A percentile compares a stretch with the other conserved stretches of the same genome.
Evolutionary conservation across 2,329 filamentous ascomycete genomes (phyloP).

Genomic region (Aspergillus carbonarius): DNA sequence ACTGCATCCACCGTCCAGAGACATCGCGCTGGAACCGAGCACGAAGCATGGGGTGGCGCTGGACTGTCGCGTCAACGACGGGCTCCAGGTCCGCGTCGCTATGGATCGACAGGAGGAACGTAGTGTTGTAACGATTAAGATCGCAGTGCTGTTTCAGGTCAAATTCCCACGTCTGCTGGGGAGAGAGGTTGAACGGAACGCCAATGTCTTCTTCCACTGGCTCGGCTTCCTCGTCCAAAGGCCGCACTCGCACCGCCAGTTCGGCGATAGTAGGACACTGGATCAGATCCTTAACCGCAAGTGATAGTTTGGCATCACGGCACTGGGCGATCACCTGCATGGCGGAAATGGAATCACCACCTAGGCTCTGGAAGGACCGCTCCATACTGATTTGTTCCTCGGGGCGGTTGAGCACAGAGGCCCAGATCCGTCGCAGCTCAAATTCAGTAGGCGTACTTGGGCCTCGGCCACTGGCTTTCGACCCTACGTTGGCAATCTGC

Average conservation of each 20-base stretch:
- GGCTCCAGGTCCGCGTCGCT: not conserved
- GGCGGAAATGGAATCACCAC: slow-evolving; percentile 17
- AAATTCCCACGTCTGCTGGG: not conserved
- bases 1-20: not conserved
- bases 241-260: not conserved
- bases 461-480: slow-evolving; percentile 1
- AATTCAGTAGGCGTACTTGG: slow-evolving; percentile 4
- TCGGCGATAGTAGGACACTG: not conserved
- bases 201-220: not conserved
- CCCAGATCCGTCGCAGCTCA: slow-evolving; percentile 10
- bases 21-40: not conserved
- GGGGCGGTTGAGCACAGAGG: slow-evolving; percentile 44
- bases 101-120: not conserved
- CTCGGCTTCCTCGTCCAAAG: not conserved
- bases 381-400: slow-evolving; percentile 49
- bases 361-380: slow-evolving; percentile 44
- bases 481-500: slow-evolving; percentile 1
- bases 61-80: not conserved
- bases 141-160: not conserved
- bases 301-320: slow-evolving; percentile 5
- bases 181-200: not conserved
- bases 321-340: slow-evolving; percentile 10
- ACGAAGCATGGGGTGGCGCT: not conserved
- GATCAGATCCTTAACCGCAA: not conserved
- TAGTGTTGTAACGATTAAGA: not conserved